Conservation (phyloP, 257 asterid genomes). For the Dorcoceras hygrometricum region DNA sequence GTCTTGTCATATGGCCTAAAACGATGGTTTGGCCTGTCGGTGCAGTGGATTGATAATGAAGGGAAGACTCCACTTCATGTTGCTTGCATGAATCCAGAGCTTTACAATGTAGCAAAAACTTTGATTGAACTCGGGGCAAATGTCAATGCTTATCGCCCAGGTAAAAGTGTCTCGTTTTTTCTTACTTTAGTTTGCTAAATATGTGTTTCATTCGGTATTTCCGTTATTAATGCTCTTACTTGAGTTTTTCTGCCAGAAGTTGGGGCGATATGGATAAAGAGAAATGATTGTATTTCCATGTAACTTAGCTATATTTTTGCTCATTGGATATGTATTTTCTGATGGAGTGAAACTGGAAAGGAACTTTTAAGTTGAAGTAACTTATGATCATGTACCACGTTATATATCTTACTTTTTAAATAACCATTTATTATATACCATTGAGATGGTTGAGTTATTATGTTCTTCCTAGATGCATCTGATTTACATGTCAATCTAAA, state of each 20-base stretch:
- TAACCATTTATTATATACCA: not conserved
- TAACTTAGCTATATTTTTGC: not conserved
- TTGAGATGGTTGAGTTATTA: constrained; percentile 13
- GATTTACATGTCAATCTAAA: not conserved
- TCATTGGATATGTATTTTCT: not conserved
- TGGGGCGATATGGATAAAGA: not conserved
- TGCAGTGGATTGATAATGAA: constrained; percentile 85
- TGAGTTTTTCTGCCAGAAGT: not conserved
- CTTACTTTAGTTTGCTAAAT: constrained; percentile 2
- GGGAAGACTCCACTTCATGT: constrained; percentile 83
- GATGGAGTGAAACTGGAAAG: not conserved
- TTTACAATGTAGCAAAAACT: constrained; percentile 67
- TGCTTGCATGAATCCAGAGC: constrained; percentile 78
- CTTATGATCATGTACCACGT: not conserved
- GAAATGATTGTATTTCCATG: not conserved
- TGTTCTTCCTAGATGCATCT: not conserved
- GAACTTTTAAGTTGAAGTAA: not conserved
- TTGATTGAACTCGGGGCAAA: constrained; percentile 92
- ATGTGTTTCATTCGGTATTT: constrained; percentile 1
- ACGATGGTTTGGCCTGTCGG: constrained; percentile 27
- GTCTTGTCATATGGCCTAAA: constrained; percentile 4
- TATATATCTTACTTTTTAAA: not conserved
- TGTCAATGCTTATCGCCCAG: constrained; percentile 79
- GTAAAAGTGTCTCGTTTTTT: constrained; percentile 33
- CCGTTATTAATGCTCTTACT: not conserved